Evolutionary conservation across 1,139 yeast species (phyloP).

Genomic region (Taphrina flavorubra): DNA sequence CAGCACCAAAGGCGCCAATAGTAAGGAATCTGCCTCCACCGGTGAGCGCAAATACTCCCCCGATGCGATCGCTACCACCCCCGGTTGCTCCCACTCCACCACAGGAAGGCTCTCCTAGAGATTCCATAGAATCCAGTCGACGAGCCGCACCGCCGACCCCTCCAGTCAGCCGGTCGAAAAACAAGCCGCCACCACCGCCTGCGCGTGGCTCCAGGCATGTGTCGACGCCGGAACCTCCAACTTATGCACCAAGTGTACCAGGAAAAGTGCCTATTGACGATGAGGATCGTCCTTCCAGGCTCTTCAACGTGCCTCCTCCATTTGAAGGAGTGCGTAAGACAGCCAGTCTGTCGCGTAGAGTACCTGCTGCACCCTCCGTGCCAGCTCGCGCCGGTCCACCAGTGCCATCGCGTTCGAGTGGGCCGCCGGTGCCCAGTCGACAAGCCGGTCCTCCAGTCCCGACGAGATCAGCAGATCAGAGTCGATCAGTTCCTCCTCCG

Average conservation of each 20-base stretch:
- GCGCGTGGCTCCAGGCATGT: conserved; percentile 34
- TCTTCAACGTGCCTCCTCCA: conserved; percentile 47
- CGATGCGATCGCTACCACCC: conserved; percentile 43
- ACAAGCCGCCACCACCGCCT: conserved; percentile 45
- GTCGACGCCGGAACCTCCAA: conserved; percentile 45
- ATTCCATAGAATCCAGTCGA: conserved; percentile 24
- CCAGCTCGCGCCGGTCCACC: conserved; percentile 47
- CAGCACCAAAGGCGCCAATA: conserved; percentile 35
- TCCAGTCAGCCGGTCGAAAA: conserved; percentile 39
- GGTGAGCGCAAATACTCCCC: conserved; percentile 23
- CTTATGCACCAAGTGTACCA: conserved; percentile 35
- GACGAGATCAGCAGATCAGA: conserved; percentile 22
- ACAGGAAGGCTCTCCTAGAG: conserved; percentile 19
- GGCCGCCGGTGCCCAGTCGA: conserved; percentile 53
- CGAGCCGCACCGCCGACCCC: conserved; percentile 44
- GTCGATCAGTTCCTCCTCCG: conserved; percentile 42
- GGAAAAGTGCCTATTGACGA: conserved; percentile 30
- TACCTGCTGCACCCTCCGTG: conserved; percentile 49
- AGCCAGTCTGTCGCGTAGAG: conserved; percentile 41
- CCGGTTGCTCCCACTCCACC: conserved; percentile 43
- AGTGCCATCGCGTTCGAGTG: conserved; percentile 45
- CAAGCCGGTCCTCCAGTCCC: conserved; percentile 50
- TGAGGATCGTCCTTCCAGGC: conserved; percentile 12
- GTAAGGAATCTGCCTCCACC: conserved; percentile 24
- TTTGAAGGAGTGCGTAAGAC: conserved; percentile 42